A percentile compares a stretch with the other conserved stretches of the same genome.
These are phyloP conservation scores for Heritiera littoralis DNA, from an alignment of 345 rosid genomes.

Conservation along the genomic window DNA sequence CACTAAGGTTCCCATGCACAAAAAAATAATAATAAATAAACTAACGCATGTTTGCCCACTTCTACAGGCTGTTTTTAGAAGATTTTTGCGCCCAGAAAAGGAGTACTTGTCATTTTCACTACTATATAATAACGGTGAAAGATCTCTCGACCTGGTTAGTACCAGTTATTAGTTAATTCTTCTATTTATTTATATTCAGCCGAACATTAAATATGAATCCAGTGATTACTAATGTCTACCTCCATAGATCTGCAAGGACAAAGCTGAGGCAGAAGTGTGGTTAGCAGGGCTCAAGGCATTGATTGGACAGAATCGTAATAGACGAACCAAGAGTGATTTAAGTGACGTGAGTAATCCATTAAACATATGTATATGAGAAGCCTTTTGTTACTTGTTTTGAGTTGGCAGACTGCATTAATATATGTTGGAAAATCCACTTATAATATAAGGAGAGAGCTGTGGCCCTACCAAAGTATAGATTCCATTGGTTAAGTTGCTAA, in stretches of 20 bases:
- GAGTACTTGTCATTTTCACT: conserved; percentile 96
- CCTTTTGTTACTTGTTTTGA: neutral
- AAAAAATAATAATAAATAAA: neutral
- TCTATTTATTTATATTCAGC: neutral
- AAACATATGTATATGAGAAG: neutral
- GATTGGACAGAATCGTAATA: conserved; percentile 49
- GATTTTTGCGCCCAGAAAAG: conserved; percentile 91
- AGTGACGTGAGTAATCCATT: conserved; percentile 58
- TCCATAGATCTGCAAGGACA: conserved; percentile 92
- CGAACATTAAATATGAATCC: conserved; percentile 18
- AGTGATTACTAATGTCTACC: conserved; percentile 21
- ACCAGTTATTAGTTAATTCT: conserved; percentile 11
- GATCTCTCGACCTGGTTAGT: conserved; percentile 97
- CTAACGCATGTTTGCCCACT: conserved; percentile 12
- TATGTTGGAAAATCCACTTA: neutral
- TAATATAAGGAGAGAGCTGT: neutral
- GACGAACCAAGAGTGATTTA: conserved; percentile 64
- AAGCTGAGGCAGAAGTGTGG: conserved; percentile 93
- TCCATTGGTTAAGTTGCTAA: neutral
- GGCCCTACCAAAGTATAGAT: neutral
- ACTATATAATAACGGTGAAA: conserved; percentile 78
- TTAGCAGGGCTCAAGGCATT: conserved; percentile 71
- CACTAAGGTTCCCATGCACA: neutral
- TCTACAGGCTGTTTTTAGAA: conserved; percentile 80
- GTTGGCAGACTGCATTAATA: no score